Evolutionary conservation across 148 eudicot genomes (phyloP).

Genomic region (Amaranthus cruentus): DNA sequence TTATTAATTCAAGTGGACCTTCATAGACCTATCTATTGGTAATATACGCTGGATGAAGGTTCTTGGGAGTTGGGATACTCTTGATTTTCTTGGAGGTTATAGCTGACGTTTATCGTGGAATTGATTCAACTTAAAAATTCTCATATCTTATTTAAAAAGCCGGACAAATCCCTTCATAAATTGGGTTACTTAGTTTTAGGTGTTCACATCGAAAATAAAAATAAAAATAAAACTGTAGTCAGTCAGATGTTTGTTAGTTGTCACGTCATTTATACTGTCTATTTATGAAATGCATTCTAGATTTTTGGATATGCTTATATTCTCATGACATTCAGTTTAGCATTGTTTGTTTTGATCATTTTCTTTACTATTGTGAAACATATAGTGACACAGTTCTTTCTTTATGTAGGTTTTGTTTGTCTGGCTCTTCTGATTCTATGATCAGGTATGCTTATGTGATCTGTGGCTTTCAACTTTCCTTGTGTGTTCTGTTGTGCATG

Average conservation of each 20-base stretch:
- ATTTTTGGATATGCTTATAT: background rate
- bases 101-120: too few species aligned
- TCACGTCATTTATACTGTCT: background rate
- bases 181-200: background rate
- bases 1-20: too few species aligned
- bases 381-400: constrained; percentile 18
- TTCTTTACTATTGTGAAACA: background rate
- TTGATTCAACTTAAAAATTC: too few species aligned
- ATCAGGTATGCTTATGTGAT: constrained; percentile 51
- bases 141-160: too few species aligned
- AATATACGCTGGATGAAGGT: too few species aligned
- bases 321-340: background rate
- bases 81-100: too few species aligned
- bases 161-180: background rate
- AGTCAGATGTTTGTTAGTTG: background rate
- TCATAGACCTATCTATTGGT: too few species aligned
- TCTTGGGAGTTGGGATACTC: too few species aligned
- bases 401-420: constrained; percentile 80
- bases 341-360: background rate
- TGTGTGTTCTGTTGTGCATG: background rate
- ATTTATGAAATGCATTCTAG: background rate
- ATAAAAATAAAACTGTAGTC: background rate
- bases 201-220: background rate
- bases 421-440: constrained; percentile 99
- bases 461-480: background rate